These are phyloP conservation scores for Ambrosia hybrid DNA, from an alignment of 140 eudicot genomes.

Conservation along the genomic window DNA sequence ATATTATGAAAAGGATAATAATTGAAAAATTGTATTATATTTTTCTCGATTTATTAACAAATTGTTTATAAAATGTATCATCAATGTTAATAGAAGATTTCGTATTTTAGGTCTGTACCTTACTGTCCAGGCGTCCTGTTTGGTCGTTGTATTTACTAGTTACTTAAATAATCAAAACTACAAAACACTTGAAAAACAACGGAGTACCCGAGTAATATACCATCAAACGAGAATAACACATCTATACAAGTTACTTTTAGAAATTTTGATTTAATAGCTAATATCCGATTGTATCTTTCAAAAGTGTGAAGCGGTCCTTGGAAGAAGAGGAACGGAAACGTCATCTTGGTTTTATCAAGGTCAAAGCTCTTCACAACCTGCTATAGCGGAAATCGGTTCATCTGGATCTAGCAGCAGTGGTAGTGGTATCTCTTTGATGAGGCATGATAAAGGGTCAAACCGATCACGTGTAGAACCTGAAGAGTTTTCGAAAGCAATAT, in stretches of 20 bases:
- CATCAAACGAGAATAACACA: no score
- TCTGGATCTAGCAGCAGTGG: conserved; percentile 37
- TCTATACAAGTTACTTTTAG: no score
- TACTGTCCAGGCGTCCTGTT: no score
- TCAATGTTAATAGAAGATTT: not conserved
- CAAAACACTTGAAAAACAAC: not conserved
- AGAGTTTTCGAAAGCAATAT: conserved; percentile 22
- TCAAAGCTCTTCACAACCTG: conserved; percentile 38
- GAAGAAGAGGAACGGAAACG: conserved; percentile 37
- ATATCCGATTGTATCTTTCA: conserved; percentile 4
- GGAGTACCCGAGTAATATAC: no score
- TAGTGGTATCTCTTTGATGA: conserved; percentile 27
- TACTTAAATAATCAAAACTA: not conserved
- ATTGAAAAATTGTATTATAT: not conserved
- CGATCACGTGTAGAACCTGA: conserved; percentile 35
- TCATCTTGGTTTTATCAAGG: conserved; percentile 37
- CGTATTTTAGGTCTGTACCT: no score
- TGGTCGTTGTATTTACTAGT: not conserved
- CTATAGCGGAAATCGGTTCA: conserved; percentile 29
- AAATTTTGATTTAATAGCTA: not conserved
- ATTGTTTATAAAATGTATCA: not conserved
- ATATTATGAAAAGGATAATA: not conserved
- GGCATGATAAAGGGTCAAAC: conserved; percentile 36
- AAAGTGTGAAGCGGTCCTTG: conserved; percentile 46
- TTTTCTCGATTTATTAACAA: not conserved